Percentiles rank a stretch among this genome's conserved stretches.
phyloP scores from a whole-genome alignment of 345 rosid genomes.

The Euclidium syriacum region DNA sequence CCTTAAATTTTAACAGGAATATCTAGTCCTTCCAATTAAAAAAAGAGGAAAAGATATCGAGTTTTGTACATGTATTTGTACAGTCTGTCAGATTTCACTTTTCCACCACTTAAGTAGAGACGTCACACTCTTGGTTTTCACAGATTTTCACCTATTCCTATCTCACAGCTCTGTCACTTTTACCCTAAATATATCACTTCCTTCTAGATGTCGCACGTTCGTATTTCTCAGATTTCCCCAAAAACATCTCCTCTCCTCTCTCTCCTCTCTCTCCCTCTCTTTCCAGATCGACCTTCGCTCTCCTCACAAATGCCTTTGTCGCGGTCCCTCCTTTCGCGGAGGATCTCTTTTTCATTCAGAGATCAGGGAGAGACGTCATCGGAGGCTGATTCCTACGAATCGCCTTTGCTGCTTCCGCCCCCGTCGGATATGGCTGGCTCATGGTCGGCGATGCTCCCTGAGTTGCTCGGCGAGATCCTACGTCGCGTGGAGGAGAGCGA shows the following conservation, averaged over 20 bases:
- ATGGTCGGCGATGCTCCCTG: slow-evolving; percentile 80
- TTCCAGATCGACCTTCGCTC: slow-evolving; percentile 11
- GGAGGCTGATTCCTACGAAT: slow-evolving; percentile 14
- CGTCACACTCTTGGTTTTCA: not conserved
- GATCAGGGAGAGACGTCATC: slow-evolving; percentile 15
- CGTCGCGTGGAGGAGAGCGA: slow-evolving; percentile 70
- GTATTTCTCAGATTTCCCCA: not conserved
- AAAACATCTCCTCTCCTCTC: not conserved
- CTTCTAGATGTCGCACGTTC: slow-evolving; percentile 7
- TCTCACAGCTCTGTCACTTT: slow-evolving; percentile 21
- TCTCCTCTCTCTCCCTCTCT: not conserved
- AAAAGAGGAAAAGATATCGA: too few species aligned
- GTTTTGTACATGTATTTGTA: too few species aligned
- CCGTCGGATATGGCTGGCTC: slow-evolving; percentile 28
- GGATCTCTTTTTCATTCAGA: slow-evolving; percentile 52
- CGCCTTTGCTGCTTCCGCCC: slow-evolving; percentile 19
- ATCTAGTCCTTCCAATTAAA: too few species aligned
- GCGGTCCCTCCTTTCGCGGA: slow-evolving; percentile 51
- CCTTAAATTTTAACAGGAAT: too few species aligned
- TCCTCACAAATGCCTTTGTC: slow-evolving; percentile 47
- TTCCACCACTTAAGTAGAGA: not conserved
- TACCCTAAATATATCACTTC: not conserved
- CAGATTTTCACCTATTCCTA: not conserved
- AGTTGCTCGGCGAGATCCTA: slow-evolving; percentile 71
- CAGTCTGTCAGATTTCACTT: not conserved